Conservation (phyloP, 2,329 filamentous ascomycete genomes). For the Capronia americana region DNA sequence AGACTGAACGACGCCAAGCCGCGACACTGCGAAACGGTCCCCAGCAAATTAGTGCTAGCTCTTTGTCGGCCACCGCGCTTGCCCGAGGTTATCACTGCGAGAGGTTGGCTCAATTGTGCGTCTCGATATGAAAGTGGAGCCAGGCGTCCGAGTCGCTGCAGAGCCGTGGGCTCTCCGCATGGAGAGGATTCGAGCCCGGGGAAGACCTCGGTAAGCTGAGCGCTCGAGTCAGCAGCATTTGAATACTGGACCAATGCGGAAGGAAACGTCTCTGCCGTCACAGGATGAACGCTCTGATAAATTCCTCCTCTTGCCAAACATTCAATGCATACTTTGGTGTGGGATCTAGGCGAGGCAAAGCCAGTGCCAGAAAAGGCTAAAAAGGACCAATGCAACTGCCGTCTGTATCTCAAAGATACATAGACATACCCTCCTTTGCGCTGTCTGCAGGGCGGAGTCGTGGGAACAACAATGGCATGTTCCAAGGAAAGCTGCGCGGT, state of each 20-base stretch:
- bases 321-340: background rate
- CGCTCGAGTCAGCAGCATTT: background rate
- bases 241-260: no score
- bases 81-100: constrained; percentile 4
- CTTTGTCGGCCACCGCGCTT: background rate
- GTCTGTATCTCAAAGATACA: background rate
- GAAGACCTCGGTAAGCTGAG: constrained; percentile 1
- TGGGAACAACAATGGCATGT: background rate
- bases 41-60: background rate
- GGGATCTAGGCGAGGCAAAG: background rate
- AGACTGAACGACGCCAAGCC: background rate
- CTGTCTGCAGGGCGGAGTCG: no score
- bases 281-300: no score
- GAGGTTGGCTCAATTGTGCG: background rate
- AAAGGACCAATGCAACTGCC: background rate
- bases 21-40: background rate
- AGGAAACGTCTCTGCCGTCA: no score
- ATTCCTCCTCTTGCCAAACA: no score
- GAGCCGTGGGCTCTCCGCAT: background rate
- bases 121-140: background rate
- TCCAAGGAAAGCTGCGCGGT: background rate
- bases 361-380: background rate
- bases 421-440: background rate
- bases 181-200: background rate
- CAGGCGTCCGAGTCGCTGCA: background rate